phyloP scores from a whole-genome alignment of 495 filamentous ascomycete genomes.

The Lepidopterella palustris region DNA sequence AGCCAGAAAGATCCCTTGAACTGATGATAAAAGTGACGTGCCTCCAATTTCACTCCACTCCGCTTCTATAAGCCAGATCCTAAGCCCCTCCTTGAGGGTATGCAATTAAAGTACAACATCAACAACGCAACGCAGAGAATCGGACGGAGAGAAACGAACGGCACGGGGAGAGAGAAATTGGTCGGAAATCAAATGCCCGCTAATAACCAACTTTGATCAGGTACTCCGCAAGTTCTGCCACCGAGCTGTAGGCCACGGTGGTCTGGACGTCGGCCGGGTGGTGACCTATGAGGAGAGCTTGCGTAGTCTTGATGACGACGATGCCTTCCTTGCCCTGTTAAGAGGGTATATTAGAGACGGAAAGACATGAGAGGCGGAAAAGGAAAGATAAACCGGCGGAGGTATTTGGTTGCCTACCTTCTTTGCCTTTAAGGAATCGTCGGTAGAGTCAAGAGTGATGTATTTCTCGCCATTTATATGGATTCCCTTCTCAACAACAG shows the following conservation, averaged over 20 bases:
- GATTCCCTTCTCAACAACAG: constrained; percentile 55
- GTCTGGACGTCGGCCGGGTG: constrained; percentile 64
- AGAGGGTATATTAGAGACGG: constrained; percentile 1
- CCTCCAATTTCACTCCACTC: constrained; percentile 4
- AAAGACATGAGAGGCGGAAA: neutral
- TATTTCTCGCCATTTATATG: constrained; percentile 65
- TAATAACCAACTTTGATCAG: constrained; percentile 65
- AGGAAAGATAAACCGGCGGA: neutral
- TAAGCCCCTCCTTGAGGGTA: constrained; percentile 13
- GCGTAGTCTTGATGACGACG: constrained; percentile 70
- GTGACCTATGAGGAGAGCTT: constrained; percentile 81
- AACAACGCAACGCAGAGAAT: constrained; percentile 9
- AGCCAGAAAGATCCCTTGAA: neutral
- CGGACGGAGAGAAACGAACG: neutral
- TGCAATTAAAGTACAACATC: constrained; percentile 30
- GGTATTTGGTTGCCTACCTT: constrained; percentile 51
- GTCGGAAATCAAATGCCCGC: neutral
- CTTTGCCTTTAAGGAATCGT: constrained; percentile 74
- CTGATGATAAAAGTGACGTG: constrained; percentile 4
- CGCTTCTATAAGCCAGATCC: constrained; percentile 6
- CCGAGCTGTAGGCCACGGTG: constrained; percentile 56
- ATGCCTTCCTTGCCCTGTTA: constrained; percentile 76
- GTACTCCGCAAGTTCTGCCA: constrained; percentile 70
- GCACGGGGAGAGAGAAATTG: neutral
- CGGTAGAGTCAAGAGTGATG: constrained; percentile 65